Base-by-base conservation (phyloP, 2,329 filamentous ascomycete species). In the Aspergillus fumigatiaffinis region DNA sequence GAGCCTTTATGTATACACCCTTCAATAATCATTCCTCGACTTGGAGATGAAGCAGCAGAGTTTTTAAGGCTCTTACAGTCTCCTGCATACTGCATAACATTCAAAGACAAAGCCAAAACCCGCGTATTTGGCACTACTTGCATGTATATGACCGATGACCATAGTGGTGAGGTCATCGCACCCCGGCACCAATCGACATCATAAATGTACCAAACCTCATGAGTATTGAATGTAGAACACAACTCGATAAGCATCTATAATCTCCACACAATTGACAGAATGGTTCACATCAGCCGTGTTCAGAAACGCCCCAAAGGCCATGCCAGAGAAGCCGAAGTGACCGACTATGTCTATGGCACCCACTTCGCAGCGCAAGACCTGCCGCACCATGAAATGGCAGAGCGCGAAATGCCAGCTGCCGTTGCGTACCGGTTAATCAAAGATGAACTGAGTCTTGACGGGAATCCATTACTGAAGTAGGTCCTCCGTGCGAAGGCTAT, bases 371-470 rank as follows among this genome's bases (percentile, higher is more conserved):
- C 84, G 32, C 79, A 88, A 69, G 90, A 95, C 67, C 81, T 96
- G 26, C 92, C 92, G 42, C 85, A 83, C 71, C 80, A 90, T 69
- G 87, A 90, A 77, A 96, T 97, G 85, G 90, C 92, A 1, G 91
- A 95, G 64, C 69, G 77, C 21, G 90, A 94, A 76, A 96, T 96
- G 92, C 92, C 93, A 41, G 86, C 85, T 65, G 85, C 88, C 61
- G 81, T 84, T 0, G 87, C 87, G 1, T 84, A 87, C 64, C 84
- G 88, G 62, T 79, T 90, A 71, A 77, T 87, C 58, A 81, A 79
- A 59, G 84, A 87, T 68, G 84, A 87, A 64, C 71, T 86, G 38
- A 84, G 87, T 69, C 76, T 88, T 2, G 85, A 88, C 65, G 85
- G 87, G 28, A 80, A 81, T 50, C 87, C 88, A 0, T 87, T 87